phyloP scores from a whole-genome alignment of 176 grass and related monocot species.

The Triticum dicoccoides region DNA sequence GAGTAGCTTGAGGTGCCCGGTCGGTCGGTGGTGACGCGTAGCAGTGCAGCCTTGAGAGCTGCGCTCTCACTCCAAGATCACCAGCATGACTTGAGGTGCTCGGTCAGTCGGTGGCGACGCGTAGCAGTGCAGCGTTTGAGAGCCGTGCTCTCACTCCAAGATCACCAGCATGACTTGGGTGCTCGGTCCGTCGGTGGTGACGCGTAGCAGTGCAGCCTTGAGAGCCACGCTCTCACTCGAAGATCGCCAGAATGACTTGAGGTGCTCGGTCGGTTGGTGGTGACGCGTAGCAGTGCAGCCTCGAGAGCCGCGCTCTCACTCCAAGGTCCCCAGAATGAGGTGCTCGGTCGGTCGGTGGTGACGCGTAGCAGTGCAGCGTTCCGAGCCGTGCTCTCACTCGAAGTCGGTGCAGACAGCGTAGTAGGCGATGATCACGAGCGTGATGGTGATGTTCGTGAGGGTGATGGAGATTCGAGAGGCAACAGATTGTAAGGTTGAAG shows the following conservation, averaged over 20 bases:
- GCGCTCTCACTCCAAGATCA: conserved; percentile 4
- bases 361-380: background rate
- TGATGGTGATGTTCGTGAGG: conserved; percentile 9
- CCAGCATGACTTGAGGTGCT: background rate
- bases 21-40: conserved; percentile 3
- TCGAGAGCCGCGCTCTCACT: background rate
- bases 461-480: conserved; percentile 15
- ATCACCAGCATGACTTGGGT: background rate
- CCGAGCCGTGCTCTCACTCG: background rate
- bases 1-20: background rate
- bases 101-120: background rate
- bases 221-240: conserved; percentile 9
- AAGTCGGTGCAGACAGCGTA: conserved; percentile 26
- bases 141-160: conserved; percentile 15
- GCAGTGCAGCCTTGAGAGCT: background rate
- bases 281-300: background rate
- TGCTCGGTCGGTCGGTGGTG: background rate
- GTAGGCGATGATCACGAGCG: conserved; percentile 22
- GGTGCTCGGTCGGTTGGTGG: background rate
- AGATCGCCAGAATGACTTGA: background rate
- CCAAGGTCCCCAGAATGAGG: background rate
- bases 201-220: background rate
- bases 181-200: background rate
- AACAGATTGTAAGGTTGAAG: background rate
- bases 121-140: background rate